Conservation (phyloP, 2,329 filamentous ascomycete genomes). For the Aspergillus pseudotamarii region DNA sequence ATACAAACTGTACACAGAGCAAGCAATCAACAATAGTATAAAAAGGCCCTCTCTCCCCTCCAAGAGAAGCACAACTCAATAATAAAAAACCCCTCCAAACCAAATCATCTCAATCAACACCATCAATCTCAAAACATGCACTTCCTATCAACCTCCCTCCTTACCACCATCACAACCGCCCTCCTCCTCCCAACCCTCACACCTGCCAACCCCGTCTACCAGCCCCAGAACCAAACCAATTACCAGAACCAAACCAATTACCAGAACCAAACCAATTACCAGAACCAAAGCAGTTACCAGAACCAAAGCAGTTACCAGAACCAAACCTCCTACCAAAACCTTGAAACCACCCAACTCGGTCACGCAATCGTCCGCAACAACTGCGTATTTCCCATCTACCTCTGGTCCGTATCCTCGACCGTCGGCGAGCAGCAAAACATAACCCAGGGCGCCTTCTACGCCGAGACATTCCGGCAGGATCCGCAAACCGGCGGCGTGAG, state of each 20-base stretch:
- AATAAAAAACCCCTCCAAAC: background rate
- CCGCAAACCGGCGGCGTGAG: slow-evolving; percentile 42
- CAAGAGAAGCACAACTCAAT: background rate
- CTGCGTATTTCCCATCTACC: slow-evolving; percentile 36
- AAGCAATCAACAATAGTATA: background rate
- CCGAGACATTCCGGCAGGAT: slow-evolving; percentile 40
- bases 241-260: slow-evolving; percentile 8
- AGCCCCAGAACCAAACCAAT: background rate
- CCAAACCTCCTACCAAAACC: background rate
- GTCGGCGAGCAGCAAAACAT: slow-evolving; percentile 29
- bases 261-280: background rate
- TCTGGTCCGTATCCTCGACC: slow-evolving; percentile 41
- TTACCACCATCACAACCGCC: background rate
- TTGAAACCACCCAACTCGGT: slow-evolving; percentile 22
- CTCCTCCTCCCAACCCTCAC: slow-evolving; percentile 10
- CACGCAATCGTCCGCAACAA: slow-evolving; percentile 39
- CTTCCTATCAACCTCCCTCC: slow-evolving; percentile 1
- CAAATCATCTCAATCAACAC: background rate
- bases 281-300: background rate
- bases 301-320: slow-evolving; percentile 5
- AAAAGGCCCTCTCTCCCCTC: background rate
- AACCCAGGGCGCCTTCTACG: slow-evolving; percentile 29
- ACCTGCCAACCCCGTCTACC: background rate
- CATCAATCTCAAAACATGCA: background rate
- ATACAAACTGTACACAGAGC: background rate